These are phyloP conservation scores for Chalciporus sp. DNA, from an alignment of 1,284 basidiomycete genomes.

Conservation along the genomic window DNA sequence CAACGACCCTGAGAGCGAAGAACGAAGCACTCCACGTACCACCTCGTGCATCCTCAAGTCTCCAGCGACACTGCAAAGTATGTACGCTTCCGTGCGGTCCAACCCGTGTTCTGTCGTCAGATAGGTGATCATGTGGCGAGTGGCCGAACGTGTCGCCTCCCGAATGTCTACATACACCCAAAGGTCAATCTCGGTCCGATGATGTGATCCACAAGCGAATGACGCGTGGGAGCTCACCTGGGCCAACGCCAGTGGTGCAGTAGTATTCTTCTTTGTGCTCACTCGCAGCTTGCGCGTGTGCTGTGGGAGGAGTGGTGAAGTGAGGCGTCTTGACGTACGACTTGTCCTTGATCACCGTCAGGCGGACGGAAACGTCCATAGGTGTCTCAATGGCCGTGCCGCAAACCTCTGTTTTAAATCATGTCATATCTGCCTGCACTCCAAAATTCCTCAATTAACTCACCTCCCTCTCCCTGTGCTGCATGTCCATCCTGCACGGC, in stretches of 20 bases:
- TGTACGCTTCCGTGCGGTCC: conserved; percentile 51
- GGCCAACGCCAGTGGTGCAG: conserved; percentile 58
- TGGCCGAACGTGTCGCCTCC: conserved; percentile 55
- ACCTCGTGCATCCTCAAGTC: conserved; percentile 65
- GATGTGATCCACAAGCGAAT: background rate
- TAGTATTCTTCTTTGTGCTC: conserved; percentile 47
- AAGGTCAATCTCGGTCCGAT: background rate
- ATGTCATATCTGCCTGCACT: conserved; percentile 1
- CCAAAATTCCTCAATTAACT: conserved; percentile 1
- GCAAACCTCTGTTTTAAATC: conserved; percentile 48
- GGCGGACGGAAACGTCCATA: conserved; percentile 55
- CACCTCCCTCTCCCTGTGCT: conserved; percentile 66
- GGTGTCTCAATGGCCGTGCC: conserved; percentile 66
- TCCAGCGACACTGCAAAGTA: conserved; percentile 62
- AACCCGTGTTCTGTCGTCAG: conserved; percentile 46
- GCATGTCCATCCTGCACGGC: conserved; percentile 58
- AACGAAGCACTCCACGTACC: conserved; percentile 38
- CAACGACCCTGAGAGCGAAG: background rate
- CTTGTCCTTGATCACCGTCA: conserved; percentile 58
- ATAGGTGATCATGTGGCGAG: conserved; percentile 58
- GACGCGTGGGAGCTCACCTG: conserved; percentile 32
- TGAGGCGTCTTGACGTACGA: conserved; percentile 61
- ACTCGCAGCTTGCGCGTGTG: conserved; percentile 5
- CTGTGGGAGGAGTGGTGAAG: conserved; percentile 39
- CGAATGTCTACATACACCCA: conserved; percentile 43